Evolutionary conservation across 2,329 filamentous ascomycete genomes (phyloP).

Genomic region (Cladophialophora exuberans): DNA sequence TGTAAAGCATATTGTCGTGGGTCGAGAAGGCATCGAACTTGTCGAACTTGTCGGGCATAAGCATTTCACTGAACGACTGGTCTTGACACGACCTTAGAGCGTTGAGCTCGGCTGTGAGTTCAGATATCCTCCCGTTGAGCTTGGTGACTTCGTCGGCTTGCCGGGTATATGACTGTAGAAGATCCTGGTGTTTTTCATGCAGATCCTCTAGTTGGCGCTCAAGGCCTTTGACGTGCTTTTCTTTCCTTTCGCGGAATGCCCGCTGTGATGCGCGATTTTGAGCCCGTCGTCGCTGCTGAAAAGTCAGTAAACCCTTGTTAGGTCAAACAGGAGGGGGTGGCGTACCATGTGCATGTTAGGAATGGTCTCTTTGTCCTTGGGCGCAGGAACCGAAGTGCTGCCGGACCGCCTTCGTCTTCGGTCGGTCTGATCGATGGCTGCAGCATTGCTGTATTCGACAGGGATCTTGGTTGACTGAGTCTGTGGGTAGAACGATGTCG

Average conservation of each 20-base stretch:
- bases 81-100: slow-evolving; percentile 29
- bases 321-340: not conserved
- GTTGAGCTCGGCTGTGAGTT: slow-evolving; percentile 35
- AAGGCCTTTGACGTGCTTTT: slow-evolving; percentile 84
- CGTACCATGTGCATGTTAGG: slow-evolving; percentile 39
- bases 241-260: slow-evolving; percentile 91
- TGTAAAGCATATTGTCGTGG: slow-evolving; percentile 31
- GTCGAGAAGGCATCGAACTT: slow-evolving; percentile 36
- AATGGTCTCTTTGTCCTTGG: slow-evolving; percentile 34
- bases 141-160: slow-evolving; percentile 37
- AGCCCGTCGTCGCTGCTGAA: slow-evolving; percentile 81
- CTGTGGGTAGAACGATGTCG: slow-evolving; percentile 26
- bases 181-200: slow-evolving; percentile 37
- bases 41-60: slow-evolving; percentile 35
- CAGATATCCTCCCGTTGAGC: slow-evolving; percentile 35
- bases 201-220: slow-evolving; percentile 76
- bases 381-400: slow-evolving; percentile 20
- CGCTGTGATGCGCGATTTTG: slow-evolving; percentile 92
- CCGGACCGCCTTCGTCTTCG: slow-evolving; percentile 30
- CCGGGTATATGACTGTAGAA: slow-evolving; percentile 38
- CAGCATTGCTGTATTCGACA: slow-evolving; percentile 34
- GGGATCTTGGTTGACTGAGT: slow-evolving; percentile 31
- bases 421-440: slow-evolving; percentile 33
- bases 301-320: slow-evolving; percentile 19
- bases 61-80: slow-evolving; percentile 32